A percentile compares a stretch with the other conserved stretches of the same genome.
Evolutionary conservation across 2,329 filamentous ascomycete genomes (phyloP).

Genomic region (Colletotrichum viniferum): DNA sequence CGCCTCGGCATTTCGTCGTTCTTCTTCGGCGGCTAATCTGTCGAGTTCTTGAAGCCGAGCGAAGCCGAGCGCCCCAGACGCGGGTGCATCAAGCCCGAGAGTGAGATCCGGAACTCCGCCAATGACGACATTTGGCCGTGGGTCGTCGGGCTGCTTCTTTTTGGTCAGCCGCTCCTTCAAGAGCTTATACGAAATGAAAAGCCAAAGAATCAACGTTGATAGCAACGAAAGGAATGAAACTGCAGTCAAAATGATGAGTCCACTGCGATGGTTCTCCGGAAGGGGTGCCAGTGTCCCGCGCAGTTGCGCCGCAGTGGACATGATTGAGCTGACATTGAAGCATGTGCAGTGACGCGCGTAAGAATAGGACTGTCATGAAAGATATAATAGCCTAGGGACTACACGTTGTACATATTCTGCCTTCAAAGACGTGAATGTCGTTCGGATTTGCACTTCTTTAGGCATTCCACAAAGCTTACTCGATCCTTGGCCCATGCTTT

Average conservation of each 20-base stretch:
- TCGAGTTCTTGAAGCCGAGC: not conserved
- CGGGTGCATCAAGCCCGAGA: not conserved
- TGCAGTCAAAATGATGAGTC: not conserved
- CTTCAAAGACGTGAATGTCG: not conserved
- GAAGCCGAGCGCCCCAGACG: not conserved
- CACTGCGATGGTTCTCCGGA: slow-evolving; percentile 1
- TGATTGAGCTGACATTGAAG: not conserved
- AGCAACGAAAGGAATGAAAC: slow-evolving; percentile 4
- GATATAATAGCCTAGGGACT: not conserved
- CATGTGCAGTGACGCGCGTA: too few species aligned
- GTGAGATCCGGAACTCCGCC: not conserved
- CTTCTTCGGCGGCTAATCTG: not conserved
- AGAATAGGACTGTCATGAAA: not conserved
- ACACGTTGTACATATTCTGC: not conserved
- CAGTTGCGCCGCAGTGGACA: slow-evolving; percentile 3
- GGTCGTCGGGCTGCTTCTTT: not conserved
- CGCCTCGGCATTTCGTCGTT: not conserved
- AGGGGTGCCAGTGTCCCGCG: slow-evolving; percentile 1
- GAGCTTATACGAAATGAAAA: slow-evolving; percentile 11
- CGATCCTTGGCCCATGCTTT: not conserved
- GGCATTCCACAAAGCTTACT: not conserved
- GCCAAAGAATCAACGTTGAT: not conserved
- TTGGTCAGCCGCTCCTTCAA: not conserved
- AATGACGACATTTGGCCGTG: not conserved
- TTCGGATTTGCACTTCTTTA: not conserved